Conservation (phyloP, 345 rosid genomes). For the Bretschneidera sinensis region DNA sequence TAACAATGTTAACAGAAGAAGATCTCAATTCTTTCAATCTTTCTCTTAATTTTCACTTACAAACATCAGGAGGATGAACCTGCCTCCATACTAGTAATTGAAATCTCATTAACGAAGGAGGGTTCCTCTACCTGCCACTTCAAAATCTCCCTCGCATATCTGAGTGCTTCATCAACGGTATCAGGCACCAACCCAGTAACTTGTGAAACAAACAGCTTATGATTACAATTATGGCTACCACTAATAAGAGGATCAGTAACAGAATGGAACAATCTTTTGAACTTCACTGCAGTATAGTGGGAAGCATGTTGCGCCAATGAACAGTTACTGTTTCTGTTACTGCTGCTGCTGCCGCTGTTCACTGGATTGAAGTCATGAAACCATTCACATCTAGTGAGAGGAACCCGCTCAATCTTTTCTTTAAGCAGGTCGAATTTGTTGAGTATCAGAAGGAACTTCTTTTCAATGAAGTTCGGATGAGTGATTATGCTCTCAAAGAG, state of each 20-base stretch:
- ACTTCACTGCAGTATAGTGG: constrained; percentile 65
- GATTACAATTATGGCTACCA: constrained; percentile 19
- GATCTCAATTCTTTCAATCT: too few relatives aligned
- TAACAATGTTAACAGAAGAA: too few relatives aligned
- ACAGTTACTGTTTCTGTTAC: constrained; percentile 26
- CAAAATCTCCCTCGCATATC: constrained; percentile 60
- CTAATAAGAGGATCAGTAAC: constrained; percentile 32
- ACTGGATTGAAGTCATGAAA: constrained; percentile 67
- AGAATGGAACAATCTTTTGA: constrained; percentile 52
- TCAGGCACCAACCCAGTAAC: constrained; percentile 61
- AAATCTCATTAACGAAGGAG: constrained; percentile 27
- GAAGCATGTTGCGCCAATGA: constrained; percentile 60
- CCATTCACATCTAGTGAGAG: constrained; percentile 75
- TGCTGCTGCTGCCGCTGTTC: constrained; percentile 33
- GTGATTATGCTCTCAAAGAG: constrained; percentile 55
- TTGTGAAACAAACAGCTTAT: constrained; percentile 51
- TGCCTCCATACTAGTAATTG: constrained; percentile 43
- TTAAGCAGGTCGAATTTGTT: constrained; percentile 78
- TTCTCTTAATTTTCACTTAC: background rate
- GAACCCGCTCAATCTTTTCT: constrained; percentile 56
- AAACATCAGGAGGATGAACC: constrained; percentile 38
- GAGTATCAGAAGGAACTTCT: constrained; percentile 74
- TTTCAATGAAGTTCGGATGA: constrained; percentile 51
- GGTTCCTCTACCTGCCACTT: constrained; percentile 50
- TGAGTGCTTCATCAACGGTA: constrained; percentile 47